Evolutionary conservation across 2,329 filamentous ascomycete genomes (phyloP).

Genomic region (Trichoderma sp.): DNA sequence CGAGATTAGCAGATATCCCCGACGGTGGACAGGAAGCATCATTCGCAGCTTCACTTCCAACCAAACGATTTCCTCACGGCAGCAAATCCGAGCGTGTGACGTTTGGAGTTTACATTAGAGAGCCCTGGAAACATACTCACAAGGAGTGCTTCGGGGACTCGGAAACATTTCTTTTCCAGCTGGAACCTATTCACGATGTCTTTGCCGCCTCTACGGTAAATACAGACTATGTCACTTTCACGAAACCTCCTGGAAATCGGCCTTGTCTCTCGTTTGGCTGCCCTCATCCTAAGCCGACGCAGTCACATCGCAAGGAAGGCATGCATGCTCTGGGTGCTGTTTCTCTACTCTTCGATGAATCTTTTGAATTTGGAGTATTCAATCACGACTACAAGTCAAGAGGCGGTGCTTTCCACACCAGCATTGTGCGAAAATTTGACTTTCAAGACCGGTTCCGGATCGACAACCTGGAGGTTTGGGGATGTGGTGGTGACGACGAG

Average conservation of each 20-base stretch:
- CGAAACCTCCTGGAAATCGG: conserved; percentile 57
- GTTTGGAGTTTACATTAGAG: conserved; percentile 64
- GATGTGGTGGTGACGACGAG: conserved; percentile 71
- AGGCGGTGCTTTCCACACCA: conserved; percentile 65
- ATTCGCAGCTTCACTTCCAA: conserved; percentile 62
- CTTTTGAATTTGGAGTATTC: conserved; percentile 74
- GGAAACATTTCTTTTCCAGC: conserved; percentile 65
- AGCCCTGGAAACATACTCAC: conserved; percentile 68
- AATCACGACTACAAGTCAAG: conserved; percentile 62
- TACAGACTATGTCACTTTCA: conserved; percentile 66
- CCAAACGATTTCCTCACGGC: conserved; percentile 56
- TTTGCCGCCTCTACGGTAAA: conserved; percentile 64
- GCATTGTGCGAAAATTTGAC: conserved; percentile 52
- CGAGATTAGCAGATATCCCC: conserved; percentile 51
- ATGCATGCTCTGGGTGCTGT: conserved; percentile 59
- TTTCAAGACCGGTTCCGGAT: conserved; percentile 75
- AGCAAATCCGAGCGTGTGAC: conserved; percentile 53
- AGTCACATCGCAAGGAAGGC: conserved; percentile 44
- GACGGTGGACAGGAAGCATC: conserved; percentile 50
- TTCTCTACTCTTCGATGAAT: conserved; percentile 65
- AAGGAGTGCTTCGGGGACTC: conserved; percentile 66
- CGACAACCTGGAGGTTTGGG: conserved; percentile 74
- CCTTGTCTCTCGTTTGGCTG: conserved; percentile 65
- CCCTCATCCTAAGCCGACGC: conserved; percentile 47
- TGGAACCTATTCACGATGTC: conserved; percentile 69